Conservation (phyloP, 1,139 yeast species). For the Saccharomyces hybrid region DNA sequence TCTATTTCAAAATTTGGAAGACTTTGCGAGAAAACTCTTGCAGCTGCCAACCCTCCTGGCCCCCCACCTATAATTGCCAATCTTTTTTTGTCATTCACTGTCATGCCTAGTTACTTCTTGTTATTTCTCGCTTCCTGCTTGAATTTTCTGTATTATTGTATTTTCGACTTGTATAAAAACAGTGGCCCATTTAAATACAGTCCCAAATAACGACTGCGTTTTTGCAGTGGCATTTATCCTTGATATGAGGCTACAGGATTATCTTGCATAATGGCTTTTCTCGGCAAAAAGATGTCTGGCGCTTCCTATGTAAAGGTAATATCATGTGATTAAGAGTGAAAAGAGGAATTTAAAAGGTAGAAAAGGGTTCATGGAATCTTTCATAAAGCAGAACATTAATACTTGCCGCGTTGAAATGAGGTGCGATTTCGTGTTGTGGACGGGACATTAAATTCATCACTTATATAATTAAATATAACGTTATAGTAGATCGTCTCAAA, state of each 20-base stretch:
- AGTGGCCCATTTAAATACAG: not conserved
- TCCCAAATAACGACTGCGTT: not conserved
- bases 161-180: not conserved
- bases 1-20: conserved; percentile 16
- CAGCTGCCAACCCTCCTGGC: conserved; percentile 29
- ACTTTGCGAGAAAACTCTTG: conserved; percentile 24
- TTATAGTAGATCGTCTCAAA: not conserved
- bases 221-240: not conserved
- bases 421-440: not conserved
- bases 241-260: not conserved
- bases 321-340: not conserved
- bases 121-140: not conserved
- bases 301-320: not conserved
- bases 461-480: not conserved
- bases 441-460: not conserved
- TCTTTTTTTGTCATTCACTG: conserved; percentile 9
- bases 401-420: not conserved
- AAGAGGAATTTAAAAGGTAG: not conserved
- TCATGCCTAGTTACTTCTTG: not conserved
- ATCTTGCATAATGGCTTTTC: not conserved
- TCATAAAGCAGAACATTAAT: not conserved
- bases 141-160: not conserved
- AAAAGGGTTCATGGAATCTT: not conserved
- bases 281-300: not conserved
- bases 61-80: conserved; percentile 31